These are phyloP conservation scores for Aspergillus tamarii DNA, from an alignment of 2,329 filamentous ascomycete genomes.

Conservation along the genomic window DNA sequence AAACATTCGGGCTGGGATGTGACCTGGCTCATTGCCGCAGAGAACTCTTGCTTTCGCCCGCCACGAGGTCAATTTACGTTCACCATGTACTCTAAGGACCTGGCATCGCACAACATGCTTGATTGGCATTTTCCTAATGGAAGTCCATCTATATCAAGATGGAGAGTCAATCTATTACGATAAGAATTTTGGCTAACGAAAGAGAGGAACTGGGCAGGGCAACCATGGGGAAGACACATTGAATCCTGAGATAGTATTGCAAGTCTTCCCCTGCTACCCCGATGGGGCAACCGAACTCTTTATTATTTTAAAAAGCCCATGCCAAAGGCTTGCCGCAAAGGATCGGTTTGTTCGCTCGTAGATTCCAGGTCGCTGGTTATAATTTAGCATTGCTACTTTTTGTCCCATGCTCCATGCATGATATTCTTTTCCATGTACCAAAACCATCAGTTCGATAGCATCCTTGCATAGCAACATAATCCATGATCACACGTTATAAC, in stretches of 20 bases:
- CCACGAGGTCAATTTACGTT: slow-evolving; percentile 20
- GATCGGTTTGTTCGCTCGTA: no score
- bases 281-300: background rate
- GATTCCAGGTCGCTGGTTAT: background rate
- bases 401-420: background rate
- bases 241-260: background rate
- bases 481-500: background rate
- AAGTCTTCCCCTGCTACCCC: background rate
- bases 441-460: background rate
- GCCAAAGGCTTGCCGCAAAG: no score
- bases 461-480: background rate
- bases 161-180: slow-evolving; percentile 12
- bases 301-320: no score
- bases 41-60: background rate
- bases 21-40: background rate
- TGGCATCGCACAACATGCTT: slow-evolving; percentile 20
- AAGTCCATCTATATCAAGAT: slow-evolving; percentile 8
- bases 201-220: background rate
- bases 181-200: slow-evolving; percentile 13
- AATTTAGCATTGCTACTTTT: background rate
- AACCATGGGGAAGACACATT: background rate
- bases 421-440: background rate
- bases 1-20: background rate
- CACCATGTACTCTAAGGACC: slow-evolving; percentile 15
- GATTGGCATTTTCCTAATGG: slow-evolving; percentile 27